Percentiles rank a stretch among this genome's conserved stretches.
phyloP scores from a whole-genome alignment of 352 stramenopile genomes.

The Pythium coloratum region DNA sequence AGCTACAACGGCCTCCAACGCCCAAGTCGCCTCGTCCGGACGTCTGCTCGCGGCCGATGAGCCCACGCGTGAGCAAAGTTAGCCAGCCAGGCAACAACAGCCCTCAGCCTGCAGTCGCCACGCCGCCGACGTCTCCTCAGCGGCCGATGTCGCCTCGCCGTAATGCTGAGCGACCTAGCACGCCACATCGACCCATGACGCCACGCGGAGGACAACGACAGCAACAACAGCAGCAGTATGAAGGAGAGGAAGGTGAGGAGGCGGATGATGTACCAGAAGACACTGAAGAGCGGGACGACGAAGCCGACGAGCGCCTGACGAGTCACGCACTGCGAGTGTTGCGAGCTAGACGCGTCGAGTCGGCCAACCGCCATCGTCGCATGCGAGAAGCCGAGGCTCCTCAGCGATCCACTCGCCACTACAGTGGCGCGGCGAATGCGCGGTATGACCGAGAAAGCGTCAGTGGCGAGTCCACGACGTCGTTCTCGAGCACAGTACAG shows the following conservation, averaged over 20 bases:
- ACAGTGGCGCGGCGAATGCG: not conserved
- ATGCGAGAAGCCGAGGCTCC: not conserved
- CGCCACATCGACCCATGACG: conserved; percentile 8
- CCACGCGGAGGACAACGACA: not conserved
- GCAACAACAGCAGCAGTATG: not conserved
- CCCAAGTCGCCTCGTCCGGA: conserved; percentile 20
- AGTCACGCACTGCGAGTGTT: conserved; percentile 9
- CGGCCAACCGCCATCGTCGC: conserved; percentile 8
- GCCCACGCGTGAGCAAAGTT: conserved; percentile 13
- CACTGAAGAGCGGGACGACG: conserved; percentile 17
- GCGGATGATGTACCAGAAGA: conserved; percentile 5
- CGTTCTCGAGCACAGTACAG: conserved; percentile 25
- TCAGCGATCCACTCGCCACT: not conserved
- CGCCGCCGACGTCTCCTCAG: not conserved
- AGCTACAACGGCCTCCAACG: conserved; percentile 9
- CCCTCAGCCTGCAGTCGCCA: not conserved
- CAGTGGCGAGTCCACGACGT: conserved; percentile 21
- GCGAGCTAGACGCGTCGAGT: conserved; percentile 7
- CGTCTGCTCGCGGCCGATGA: conserved; percentile 6
- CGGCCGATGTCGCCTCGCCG: conserved; percentile 4
- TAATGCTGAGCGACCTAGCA: not conserved
- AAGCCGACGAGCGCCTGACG: conserved; percentile 10
- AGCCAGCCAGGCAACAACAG: conserved; percentile 7
- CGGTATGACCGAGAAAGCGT: conserved; percentile 1
- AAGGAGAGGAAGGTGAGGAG: not conserved